These are phyloP conservation scores for Coccomyxa sp. DNA, from an alignment of 139 green algal genomes.

Conservation along the genomic window DNA sequence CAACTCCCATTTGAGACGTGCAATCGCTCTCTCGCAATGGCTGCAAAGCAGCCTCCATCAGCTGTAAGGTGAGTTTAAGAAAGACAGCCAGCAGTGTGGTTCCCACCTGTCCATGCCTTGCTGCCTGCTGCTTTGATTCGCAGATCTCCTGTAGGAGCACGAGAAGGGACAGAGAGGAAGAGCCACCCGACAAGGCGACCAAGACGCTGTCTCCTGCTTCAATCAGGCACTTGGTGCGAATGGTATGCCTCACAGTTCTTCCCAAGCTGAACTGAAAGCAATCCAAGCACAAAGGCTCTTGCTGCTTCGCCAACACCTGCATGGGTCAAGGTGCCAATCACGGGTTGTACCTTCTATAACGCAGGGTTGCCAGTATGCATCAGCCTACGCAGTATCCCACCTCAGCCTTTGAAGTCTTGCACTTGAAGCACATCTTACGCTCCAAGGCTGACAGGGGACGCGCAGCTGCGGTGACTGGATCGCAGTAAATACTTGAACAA, in stretches of 20 bases:
- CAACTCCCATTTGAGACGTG: background rate
- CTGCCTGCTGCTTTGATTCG: slow-evolving; percentile 19
- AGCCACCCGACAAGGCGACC: slow-evolving; percentile 53
- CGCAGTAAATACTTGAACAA: no score
- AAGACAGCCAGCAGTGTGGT: background rate
- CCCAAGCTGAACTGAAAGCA: slow-evolving; percentile 45
- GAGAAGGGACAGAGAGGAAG: slow-evolving; percentile 29
- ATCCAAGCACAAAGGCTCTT: slow-evolving; percentile 46
- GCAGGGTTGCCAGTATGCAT: no score
- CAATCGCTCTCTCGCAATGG: background rate
- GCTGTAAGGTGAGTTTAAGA: background rate
- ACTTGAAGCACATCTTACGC: no score
- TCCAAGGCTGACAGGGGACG: no score
- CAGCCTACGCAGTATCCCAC: no score
- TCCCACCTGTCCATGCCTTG: slow-evolving; percentile 46
- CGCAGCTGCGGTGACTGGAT: no score
- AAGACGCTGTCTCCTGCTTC: slow-evolving; percentile 35
- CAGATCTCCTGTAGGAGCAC: slow-evolving; percentile 39
- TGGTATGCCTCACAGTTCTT: slow-evolving; percentile 21
- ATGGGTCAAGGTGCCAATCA: background rate
- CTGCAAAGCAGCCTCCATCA: background rate
- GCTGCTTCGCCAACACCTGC: slow-evolving; percentile 43
- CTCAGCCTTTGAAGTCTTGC: no score
- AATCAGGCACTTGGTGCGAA: slow-evolving; percentile 31
- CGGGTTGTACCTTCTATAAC: no score